Percentiles rank a stretch among this genome's conserved stretches.
phyloP scores from a whole-genome alignment of 768 basidiomycete genomes.

The Pisolithus marmoratus region DNA sequence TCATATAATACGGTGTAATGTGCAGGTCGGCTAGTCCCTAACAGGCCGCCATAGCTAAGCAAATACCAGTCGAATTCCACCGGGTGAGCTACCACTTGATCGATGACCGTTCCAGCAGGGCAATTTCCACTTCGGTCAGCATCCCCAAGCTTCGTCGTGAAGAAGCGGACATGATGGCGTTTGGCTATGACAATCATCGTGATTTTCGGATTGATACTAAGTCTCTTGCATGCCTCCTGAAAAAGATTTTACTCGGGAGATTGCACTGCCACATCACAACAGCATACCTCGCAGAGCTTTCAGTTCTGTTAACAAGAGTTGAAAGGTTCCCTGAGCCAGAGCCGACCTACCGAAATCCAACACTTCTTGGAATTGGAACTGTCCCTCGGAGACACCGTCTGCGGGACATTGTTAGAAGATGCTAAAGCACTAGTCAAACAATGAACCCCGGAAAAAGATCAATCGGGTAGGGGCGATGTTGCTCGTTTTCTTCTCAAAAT shows the following conservation, averaged over 20 bases:
- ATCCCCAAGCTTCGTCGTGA: constrained; percentile 39
- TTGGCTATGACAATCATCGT: constrained; percentile 81
- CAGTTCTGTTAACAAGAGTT: constrained; percentile 40
- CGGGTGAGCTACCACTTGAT: constrained; percentile 63
- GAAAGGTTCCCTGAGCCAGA: background rate
- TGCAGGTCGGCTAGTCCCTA: constrained; percentile 69
- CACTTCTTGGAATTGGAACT: constrained; percentile 39
- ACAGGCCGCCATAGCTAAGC: constrained; percentile 68
- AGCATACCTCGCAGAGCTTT: constrained; percentile 49
- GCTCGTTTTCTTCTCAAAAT: constrained; percentile 44
- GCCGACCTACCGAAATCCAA: constrained; percentile 47
- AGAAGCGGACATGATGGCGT: constrained; percentile 42
- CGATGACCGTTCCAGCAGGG: constrained; percentile 74
- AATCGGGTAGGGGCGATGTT: constrained; percentile 56
- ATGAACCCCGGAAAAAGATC: constrained; percentile 69
- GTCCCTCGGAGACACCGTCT: constrained; percentile 56
- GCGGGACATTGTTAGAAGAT: constrained; percentile 1
- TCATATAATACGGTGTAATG: constrained; percentile 44
- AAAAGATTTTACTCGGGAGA: background rate
- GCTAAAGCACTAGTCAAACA: background rate
- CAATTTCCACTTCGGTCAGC: constrained; percentile 69
- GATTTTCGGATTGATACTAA: constrained; percentile 58
- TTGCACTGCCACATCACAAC: background rate
- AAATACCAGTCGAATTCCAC: constrained; percentile 76
- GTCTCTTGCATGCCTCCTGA: constrained; percentile 55